Evolutionary conservation across 1,284 basidiomycete species (phyloP).

Genomic region (Bothia castanella): DNA sequence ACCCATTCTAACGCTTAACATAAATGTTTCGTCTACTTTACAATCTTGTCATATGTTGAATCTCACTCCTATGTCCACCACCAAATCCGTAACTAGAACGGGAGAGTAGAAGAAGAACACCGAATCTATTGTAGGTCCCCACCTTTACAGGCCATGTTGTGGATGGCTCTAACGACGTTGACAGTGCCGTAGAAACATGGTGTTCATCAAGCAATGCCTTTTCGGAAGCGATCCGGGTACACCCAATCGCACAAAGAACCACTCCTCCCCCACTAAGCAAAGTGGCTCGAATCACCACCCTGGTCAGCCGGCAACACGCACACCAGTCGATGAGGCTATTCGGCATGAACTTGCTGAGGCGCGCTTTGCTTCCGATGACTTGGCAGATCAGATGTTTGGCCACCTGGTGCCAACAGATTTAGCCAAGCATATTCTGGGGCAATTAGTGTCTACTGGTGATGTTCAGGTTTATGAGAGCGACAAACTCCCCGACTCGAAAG

Average conservation of each 20-base stretch:
- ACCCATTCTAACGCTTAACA: no score
- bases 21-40: no score
- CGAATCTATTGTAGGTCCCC: no score
- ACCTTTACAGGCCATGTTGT: no score
- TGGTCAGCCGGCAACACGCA: not conserved
- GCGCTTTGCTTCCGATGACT: not conserved
- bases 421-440: not conserved
- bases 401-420: not conserved
- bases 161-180: not conserved
- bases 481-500: no score
- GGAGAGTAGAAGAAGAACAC: no score
- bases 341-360: not conserved
- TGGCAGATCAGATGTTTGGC: constrained; percentile 1
- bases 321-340: not conserved
- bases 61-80: no score
- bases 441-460: not conserved
- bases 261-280: not conserved
- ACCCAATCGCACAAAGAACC: not conserved
- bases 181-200: not conserved
- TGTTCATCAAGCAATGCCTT: not conserved
- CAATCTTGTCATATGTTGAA: no score
- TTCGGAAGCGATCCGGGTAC: not conserved
- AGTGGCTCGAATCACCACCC: not conserved
- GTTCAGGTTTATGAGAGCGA: not conserved
- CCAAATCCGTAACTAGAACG: no score